These are phyloP conservation scores for Phaeosphaeria sp. DNA, from an alignment of 2,329 filamentous ascomycete genomes.

Conservation along the genomic window DNA sequence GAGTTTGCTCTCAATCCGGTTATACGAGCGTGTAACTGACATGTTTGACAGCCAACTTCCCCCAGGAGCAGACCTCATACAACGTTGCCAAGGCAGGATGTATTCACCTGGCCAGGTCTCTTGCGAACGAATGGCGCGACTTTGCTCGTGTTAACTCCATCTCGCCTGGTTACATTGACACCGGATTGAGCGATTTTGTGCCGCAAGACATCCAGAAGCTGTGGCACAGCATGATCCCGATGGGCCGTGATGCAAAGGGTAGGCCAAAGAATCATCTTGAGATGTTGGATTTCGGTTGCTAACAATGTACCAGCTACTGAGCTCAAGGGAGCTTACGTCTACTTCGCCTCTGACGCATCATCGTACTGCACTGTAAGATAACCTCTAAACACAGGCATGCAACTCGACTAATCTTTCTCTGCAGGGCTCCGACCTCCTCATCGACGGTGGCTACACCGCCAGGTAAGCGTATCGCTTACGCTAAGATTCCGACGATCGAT, in stretches of 20 bases:
- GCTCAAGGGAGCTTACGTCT: slow-evolving; percentile 83
- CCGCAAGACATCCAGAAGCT: slow-evolving; percentile 71
- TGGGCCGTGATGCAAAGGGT: slow-evolving; percentile 55
- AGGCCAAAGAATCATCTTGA: no score
- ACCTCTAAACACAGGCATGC: neutral
- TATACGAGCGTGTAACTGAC: no score
- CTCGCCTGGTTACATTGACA: slow-evolving; percentile 73
- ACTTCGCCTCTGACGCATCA: slow-evolving; percentile 81
- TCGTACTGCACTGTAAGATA: slow-evolving; percentile 74
- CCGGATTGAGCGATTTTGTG: slow-evolving; percentile 70
- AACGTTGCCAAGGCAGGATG: slow-evolving; percentile 67
- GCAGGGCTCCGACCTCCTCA: slow-evolving; percentile 70
- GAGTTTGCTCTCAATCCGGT: no score
- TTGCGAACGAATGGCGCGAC: slow-evolving; percentile 74
- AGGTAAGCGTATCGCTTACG: slow-evolving; percentile 38
- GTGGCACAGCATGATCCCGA: slow-evolving; percentile 80
- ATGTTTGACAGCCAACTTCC: slow-evolving; percentile 71
- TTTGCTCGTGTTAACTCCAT: slow-evolving; percentile 73
- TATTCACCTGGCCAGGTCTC: slow-evolving; percentile 67
- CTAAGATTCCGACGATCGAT: slow-evolving; percentile 16
- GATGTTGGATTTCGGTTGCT: no score
- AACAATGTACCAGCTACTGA: no score
- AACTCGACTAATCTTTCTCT: slow-evolving; percentile 38
- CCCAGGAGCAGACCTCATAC: slow-evolving; percentile 65
- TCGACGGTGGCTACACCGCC: slow-evolving; percentile 75